Conservation (phyloP, 2,329 filamentous ascomycete genomes). For the Exophiala aquamarina region DNA sequence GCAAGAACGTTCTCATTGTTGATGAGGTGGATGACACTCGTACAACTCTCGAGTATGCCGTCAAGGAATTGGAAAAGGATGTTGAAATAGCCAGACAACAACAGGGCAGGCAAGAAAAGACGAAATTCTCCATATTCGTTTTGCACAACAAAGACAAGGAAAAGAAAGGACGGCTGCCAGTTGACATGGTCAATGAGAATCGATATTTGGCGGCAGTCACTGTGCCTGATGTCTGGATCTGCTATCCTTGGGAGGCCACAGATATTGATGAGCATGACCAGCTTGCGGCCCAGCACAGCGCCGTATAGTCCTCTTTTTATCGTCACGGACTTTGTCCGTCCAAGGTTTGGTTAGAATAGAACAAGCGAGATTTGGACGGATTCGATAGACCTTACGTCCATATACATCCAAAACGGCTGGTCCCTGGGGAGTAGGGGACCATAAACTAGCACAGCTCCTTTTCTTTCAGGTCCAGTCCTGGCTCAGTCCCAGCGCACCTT, state of each 20-base stretch:
- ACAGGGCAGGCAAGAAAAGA: slow-evolving; percentile 68
- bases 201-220: slow-evolving; percentile 85
- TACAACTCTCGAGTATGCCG: slow-evolving; percentile 91
- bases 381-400: not conserved
- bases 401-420: too few relatives aligned
- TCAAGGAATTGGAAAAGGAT: slow-evolving; percentile 91
- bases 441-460: too few relatives aligned
- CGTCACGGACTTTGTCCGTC: not conserved
- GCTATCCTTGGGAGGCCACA: slow-evolving; percentile 95
- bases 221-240: slow-evolving; percentile 94
- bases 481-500: slow-evolving; percentile 45
- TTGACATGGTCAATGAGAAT: slow-evolving; percentile 67
- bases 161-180: slow-evolving; percentile 85
- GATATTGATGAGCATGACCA: slow-evolving; percentile 92
- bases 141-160: slow-evolving; percentile 98
- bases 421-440: too few relatives aligned
- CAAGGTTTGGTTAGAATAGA: not conserved
- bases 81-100: slow-evolving; percentile 77
- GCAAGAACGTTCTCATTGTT: slow-evolving; percentile 88
- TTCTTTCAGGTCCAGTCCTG: not conserved
- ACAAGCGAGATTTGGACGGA: not conserved
- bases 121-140: slow-evolving; percentile 91
- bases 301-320: slow-evolving; percentile 9
- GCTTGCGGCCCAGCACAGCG: slow-evolving; percentile 54
- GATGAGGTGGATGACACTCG: slow-evolving; percentile 96